Evolutionary conservation across 2,329 filamentous ascomycete genomes (phyloP), one percentile per base, ranked within the genome.

Genomic region (Scytalidium sp.): DNA sequence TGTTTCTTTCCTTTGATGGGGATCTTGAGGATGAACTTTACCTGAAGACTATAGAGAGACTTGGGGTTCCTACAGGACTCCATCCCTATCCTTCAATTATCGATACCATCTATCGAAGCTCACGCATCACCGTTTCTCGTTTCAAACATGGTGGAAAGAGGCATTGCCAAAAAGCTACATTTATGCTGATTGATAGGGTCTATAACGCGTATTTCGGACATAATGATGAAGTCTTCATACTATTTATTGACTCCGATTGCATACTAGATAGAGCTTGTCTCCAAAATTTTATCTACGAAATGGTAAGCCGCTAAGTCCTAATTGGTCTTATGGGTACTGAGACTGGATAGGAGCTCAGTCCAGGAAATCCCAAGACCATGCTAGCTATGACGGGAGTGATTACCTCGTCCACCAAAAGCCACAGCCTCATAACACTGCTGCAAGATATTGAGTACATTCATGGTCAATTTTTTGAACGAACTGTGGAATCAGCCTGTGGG

Each of bases 371-470:
- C 64, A 84, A 85, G 64, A 90, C 95, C 66, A 97, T 96, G 90
- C 77, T 97, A 63, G 93, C 93, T 47, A 97, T 97, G 90, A 97
- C 93, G 13, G 93, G 93, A 25, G 89, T 97, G 63, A 97, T 97
- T 64, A 97, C 93, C 2, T 93, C 91, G 1, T 97, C 92, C 0
- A 96, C 93, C 0, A 82, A 87, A 60, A 94, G 88, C 61, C 88
- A 95, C 67, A 90, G 87, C 58, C 74, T 97, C 49, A 89, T 97
- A 62, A 97, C 94, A 0, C 75, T 99, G 13, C 76, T 99, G 4
- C 93, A 99, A 69, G 93, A 99, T 60, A 96, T 97, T 86, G 94
- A 99, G 68, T 97, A 97, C 64, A 88, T 97, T 22, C 94, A 97
- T 67, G 94, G 93, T 5, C 94, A 99, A 67, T 79, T 97, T 3